Evolutionary conservation across 1,139 yeast species (phyloP), one percentile per base, ranked within the genome.

Genomic region (Saccharomyces hybrid): DNA sequence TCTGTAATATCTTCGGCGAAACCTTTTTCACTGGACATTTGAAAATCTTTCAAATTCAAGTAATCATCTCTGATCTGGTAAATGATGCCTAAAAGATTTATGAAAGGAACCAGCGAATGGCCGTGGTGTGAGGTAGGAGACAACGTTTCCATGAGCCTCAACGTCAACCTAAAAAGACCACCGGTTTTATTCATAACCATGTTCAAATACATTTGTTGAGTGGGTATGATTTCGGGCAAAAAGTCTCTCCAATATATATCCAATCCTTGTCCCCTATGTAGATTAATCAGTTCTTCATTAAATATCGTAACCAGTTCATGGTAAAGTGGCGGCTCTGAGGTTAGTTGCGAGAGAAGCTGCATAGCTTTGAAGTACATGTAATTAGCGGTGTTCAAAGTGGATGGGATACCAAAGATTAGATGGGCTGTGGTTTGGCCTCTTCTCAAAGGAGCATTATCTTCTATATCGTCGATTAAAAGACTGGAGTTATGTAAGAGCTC

Each of bases 131-230:
- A 27, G 49, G 52, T 31, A 7, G 47, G 27, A 3, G 55, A 25
- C 49, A 71, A 60, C 27, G 74, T 67, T 60, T 78, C 83, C 78
- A 90, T 76, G 41, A 90, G 71, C 57, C 83, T 73, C 3, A 86
- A 81, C 0, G 93, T 83, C 46, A 90, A 73, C 55, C 97, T 75
- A 65, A 89, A 86, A 34, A 90, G 73, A 0, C 97, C 97, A 1
- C 96, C 96, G 0, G 97, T 90, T 66, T 90, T 90, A 66, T 88
- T 83, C 78, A 80, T 80, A 16, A 87, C 95, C 97, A 91, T 91
- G 48, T 77, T 76, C 44, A 83, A 69, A 66, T 91, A 90, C 62
- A 88, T 86, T 5, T 75, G 75, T 58, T 86, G 86, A 1, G 76
- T 72, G 0, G 97, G 97, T 47, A 89, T 76, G 0, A 70, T 70